Base-by-base conservation (phyloP, 2,329 filamentous ascomycete genomes). In the Pseudopyrenochaeta lycopersici region DNA sequence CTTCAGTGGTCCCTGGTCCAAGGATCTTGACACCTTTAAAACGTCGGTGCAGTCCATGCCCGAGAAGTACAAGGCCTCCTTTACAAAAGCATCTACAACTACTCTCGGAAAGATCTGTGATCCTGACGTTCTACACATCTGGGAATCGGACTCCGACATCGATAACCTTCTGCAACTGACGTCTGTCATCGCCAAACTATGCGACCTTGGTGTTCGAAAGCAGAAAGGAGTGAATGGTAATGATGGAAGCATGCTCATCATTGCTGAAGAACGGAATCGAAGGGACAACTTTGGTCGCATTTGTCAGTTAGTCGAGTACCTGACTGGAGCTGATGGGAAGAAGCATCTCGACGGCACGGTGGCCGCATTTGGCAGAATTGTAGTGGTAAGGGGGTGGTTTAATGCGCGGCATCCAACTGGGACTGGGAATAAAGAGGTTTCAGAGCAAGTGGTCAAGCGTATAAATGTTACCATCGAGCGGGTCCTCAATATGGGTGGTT, bases 131-230 rank as follows among this genome's bases (percentile, higher is more conserved):
- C 53, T 75, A 1, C 70, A 73, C 41, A 54, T 75, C n/a, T 75
- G 71, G 71, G 71, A 75, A 42, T 58, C 63, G 0, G 63, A 71
- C 11, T 66, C 68, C 1, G 71, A 75, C 27, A 49, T 72, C 12
- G 72, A 74, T 27, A 63, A 58, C 18, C 54, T 75, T 14, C 52
- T 74, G 2, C 72, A 73, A 15, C 52, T 75, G 3, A 67, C 62
- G 1, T 66, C 69, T 9, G 62, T 71, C 30, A 68, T 74, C 23
- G 63, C 67, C 3, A 71, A 68, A 52, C 47, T 73, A 7, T 66
- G 62, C 33, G 51, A 67, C n/a, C 54, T 67, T 7, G 64, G 66
- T 12, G 52, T 56, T 6, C 56, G 61, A 33, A 52, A 60, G 38
- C 40, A 60, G 9, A 47, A 49, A 15, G 50, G 54, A 12, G 45